These are phyloP conservation scores for Monilinia fructicola DNA, from an alignment of 2,329 filamentous ascomycete genomes.

Conservation along the genomic window DNA sequence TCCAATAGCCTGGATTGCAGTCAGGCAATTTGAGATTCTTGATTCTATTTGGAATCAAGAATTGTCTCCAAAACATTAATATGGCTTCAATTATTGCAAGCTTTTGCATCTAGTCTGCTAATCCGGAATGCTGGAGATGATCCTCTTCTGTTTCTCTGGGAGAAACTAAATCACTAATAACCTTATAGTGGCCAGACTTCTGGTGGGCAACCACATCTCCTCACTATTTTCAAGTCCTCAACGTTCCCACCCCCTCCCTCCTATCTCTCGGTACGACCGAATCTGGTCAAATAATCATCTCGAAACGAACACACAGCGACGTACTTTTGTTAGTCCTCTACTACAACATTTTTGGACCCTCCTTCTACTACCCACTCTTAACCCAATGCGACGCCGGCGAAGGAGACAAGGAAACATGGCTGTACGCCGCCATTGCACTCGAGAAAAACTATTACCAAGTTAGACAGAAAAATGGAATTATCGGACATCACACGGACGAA, in stretches of 20 bases:
- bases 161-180: neutral
- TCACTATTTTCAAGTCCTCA: constrained; percentile 43
- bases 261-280: constrained; percentile 44
- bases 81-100: neutral
- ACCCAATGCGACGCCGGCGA: constrained; percentile 47
- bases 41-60: no score
- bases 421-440: constrained; percentile 46
- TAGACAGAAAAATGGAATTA: constrained; percentile 4
- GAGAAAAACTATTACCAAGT: constrained; percentile 46
- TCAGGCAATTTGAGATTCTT: no score
- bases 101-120: no score
- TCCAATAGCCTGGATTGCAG: no score
- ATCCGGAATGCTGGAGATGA: no score
- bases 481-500: neutral
- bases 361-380: constrained; percentile 47
- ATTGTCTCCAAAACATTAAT: neutral
- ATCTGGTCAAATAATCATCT: constrained; percentile 47
- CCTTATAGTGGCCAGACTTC: constrained; percentile 47
- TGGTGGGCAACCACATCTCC: constrained; percentile 45
- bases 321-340: constrained; percentile 49
- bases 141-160: no score
- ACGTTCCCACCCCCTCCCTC: neutral
- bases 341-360: constrained; percentile 50
- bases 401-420: constrained; percentile 53
- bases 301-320: constrained; percentile 45